Evolutionary conservation across 1,284 basidiomycete species (phyloP).

Genomic region (Testicularia cyperi): DNA sequence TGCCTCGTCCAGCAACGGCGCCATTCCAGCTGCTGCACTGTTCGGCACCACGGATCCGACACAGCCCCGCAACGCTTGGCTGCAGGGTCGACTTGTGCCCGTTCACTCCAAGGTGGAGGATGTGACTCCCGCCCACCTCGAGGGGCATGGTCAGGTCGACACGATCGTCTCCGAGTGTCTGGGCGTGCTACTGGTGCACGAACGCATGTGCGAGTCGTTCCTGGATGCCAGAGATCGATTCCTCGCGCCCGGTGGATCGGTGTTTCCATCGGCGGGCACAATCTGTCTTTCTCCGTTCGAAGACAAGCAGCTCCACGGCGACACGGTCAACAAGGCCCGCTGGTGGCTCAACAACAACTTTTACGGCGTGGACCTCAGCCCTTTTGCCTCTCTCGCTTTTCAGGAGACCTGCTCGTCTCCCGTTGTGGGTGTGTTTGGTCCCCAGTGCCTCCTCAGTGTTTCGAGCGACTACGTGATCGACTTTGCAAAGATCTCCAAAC

Average conservation of each 20-base stretch:
- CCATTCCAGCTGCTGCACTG: neutral
- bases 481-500: conserved; percentile 43
- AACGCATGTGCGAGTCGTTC: conserved; percentile 65
- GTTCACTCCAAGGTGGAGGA: conserved; percentile 53
- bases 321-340: conserved; percentile 63
- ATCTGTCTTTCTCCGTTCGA: conserved; percentile 64
- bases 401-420: conserved; percentile 49
- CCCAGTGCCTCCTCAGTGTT: conserved; percentile 42
- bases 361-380: conserved; percentile 55
- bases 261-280: conserved; percentile 63
- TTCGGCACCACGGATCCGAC: conserved; percentile 12
- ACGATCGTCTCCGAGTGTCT: conserved; percentile 65
- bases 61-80: conserved; percentile 41
- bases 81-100: conserved; percentile 34
- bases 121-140: conserved; percentile 33
- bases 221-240: conserved; percentile 62
- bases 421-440: conserved; percentile 52
- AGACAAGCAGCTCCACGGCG: conserved; percentile 63
- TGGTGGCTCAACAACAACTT: conserved; percentile 50
- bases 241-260: conserved; percentile 63
- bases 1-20: no score
- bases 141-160: conserved; percentile 61
- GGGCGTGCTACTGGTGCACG: conserved; percentile 64
- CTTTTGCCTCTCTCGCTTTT: conserved; percentile 44
- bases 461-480: conserved; percentile 49